Base-by-base conservation (phyloP, 225 moss, liverwort and hornwort genomes). In the Marchantia paleacea region DNA sequence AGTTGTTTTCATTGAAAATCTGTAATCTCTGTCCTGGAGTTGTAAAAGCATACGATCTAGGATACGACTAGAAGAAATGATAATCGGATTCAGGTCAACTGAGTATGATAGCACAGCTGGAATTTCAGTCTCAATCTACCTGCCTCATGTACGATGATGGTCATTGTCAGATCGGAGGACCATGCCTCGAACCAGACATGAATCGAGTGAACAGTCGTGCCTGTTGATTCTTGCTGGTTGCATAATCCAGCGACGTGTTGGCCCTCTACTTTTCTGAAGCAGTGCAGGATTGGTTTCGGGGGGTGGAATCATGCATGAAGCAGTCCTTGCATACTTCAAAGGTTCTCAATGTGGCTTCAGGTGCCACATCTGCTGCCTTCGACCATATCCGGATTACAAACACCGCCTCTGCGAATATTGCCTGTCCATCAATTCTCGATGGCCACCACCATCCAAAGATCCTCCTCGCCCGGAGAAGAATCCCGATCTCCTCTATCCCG, bases 401-500 rank as follows among this genome's bases (percentile, higher is more conserved):
- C 79, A 79, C 58, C 68, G 75, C 65, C 65, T 87, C 25, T 87
- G 87, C 52, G 62, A 69, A 2, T 77, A 73, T 8, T 87, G 87
- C 52, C 66, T 78, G 14, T 77, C 55, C 60, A 85, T 83, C 12
- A 82, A 87, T 49, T 75, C 72, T 3, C 75, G 70, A 53, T 87
- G 87, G 87, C 87, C 87, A 55, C 75, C 66, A 28, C 84, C 75
- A 7, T 72, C 77, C 12, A 57, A 70, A 30, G 53, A 48, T 55
- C 72, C 77, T 39, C 84, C 84, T 9, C 84, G 77, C n/a, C 73
- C 73, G 6, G 84, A 78, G 0, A 87, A 87, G 69, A 77, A 85
- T 55, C 84, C 85, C 0, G 76, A 80, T 52, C 55, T 85, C 7
- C 74, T 85, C 60, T 87, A 87, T 24, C 84, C 87, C 1, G 87